phyloP scores from a whole-genome alignment of 2,329 filamentous ascomycete species.

The Celoporthe dispersa region DNA sequence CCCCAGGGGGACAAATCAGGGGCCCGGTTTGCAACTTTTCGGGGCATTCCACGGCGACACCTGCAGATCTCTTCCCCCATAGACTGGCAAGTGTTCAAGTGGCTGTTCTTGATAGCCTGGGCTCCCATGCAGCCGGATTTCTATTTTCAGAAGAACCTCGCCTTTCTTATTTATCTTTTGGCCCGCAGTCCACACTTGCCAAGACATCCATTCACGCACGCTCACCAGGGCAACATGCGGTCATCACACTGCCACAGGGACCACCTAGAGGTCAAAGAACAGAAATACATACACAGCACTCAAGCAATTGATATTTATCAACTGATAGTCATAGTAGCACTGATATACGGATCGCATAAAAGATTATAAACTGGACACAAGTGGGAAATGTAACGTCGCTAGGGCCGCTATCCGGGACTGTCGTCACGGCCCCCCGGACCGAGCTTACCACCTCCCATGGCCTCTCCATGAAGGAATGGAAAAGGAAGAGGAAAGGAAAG shows the following conservation, averaged over 20 bases:
- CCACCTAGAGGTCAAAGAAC: background rate
- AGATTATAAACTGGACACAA: background rate
- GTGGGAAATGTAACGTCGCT: background rate
- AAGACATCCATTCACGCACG: background rate
- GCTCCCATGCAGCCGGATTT: background rate
- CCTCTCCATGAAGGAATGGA: background rate
- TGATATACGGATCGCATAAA: background rate
- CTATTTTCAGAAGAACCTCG: slow-evolving; percentile 8
- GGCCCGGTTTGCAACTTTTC: background rate
- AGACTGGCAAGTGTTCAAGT: background rate
- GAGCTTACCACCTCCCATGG: background rate
- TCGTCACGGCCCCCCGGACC: slow-evolving; percentile 2
- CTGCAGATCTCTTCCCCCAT: slow-evolving; percentile 2
- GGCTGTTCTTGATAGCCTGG: background rate
- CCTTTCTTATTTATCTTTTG: background rate
- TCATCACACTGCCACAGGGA: background rate
- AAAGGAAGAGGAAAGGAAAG: too few relatives aligned
- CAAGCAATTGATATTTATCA: background rate
- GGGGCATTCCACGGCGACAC: background rate
- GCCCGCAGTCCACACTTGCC: slow-evolving; percentile 4
- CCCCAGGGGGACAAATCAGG: background rate
- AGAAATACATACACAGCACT: background rate
- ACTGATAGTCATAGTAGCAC: background rate
- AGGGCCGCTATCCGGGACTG: background rate
- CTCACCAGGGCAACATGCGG: background rate